Base-by-base conservation (phyloP, 179 eudicot species). In the Nepenthes alata region DNA sequence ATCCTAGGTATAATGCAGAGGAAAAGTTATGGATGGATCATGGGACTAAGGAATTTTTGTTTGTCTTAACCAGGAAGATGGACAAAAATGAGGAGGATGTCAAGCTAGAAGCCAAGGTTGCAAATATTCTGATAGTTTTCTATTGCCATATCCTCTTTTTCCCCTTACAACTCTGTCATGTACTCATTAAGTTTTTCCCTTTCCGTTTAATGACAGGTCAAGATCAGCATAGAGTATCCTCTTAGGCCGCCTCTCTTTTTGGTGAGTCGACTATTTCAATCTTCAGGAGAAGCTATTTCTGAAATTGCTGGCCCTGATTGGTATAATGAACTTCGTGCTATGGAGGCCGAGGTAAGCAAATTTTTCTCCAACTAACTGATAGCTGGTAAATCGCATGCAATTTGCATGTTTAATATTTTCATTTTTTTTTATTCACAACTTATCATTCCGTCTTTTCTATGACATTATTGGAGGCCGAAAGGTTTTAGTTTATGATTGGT, bases 341-440 rank as follows among this genome's bases (percentile, higher is more conserved):
- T 91, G 82, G 96, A 91, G 77, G 89, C 89, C 57, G 96, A 89
- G 98, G 98, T 91, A 65, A 64, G 85, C 72, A 60, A 62, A 68
- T 57, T 38, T 61, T 61, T 6, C 49, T 9, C 11, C 15, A 25
- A 25, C 25, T 25, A 25, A 25, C 25, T 25, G 25, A 25, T 25
- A 25, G 25, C 25, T 58, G 35, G 45, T 35, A 14, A 13, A 14
- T 11, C 44, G 45, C 25, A 57, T 36, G 60, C 8, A 7, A 41
- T 4, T 41, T 41, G 2, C 8, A 7, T 7, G 8, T 51, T 62
- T 51, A 37, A 16, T 56, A 15, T 34, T 2, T 36, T 53, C 7
- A 34, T 0, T 47, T 3, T 16, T 37, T 37, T 62, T 13, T 15
- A 9, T 55, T 25, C 4, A 4, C 37, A 55, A 2, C 39, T 35